Percentiles rank a stretch among this genome's conserved stretches.
Evolutionary conservation across 768 basidiomycete species (phyloP).

Genomic region (Chalciporus pseudorubinellus): DNA sequence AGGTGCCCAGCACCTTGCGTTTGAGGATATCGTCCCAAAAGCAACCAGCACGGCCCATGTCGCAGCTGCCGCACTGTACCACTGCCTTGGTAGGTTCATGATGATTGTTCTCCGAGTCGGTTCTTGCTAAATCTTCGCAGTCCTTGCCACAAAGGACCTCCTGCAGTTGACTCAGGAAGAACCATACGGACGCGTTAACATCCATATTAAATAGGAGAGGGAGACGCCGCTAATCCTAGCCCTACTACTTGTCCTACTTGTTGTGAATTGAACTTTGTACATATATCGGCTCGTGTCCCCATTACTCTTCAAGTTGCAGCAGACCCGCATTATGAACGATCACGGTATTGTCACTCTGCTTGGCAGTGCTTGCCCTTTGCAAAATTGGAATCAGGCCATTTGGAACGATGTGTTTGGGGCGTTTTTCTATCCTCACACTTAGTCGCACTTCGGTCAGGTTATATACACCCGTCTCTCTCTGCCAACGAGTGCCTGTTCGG

Average conservation of each 20-base stretch:
- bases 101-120: background rate
- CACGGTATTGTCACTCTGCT: too few relatives aligned
- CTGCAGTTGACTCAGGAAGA: conserved; percentile 57
- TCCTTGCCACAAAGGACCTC: conserved; percentile 74
- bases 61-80: conserved; percentile 80
- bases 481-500: background rate
- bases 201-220: conserved; percentile 35
- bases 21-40: conserved; percentile 66
- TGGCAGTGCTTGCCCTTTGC: too few relatives aligned
- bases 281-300: background rate
- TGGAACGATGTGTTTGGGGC: background rate
- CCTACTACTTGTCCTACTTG: too few relatives aligned
- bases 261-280: too few relatives aligned
- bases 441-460: background rate
- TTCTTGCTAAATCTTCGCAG: conserved; percentile 37
- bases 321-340: too few relatives aligned
- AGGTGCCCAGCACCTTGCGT: conserved; percentile 46
- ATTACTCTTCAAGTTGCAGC: too few relatives aligned
- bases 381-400: too few relatives aligned
- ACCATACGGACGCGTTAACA: conserved; percentile 54
- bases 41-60: conserved; percentile 70
- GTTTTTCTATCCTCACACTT: background rate
- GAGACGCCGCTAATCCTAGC: too few relatives aligned
- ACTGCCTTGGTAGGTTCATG: conserved; percentile 65
- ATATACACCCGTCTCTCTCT: background rate